Conservation (phyloP, 2,329 filamentous ascomycete species). For the Monilinia fructigena region DNA sequence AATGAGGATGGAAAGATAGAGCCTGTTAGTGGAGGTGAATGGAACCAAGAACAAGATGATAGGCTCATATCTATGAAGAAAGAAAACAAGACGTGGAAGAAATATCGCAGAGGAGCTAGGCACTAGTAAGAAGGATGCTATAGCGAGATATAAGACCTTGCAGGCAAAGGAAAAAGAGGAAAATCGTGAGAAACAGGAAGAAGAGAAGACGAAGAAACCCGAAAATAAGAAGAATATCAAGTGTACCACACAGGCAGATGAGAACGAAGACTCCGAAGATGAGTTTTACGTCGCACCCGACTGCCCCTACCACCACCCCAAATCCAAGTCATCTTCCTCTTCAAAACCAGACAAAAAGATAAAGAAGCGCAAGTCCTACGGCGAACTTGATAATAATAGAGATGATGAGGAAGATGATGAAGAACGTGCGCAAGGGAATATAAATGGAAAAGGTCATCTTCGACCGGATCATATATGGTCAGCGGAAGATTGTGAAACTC, state of each 20-base stretch:
- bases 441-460: constrained; percentile 23
- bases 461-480: constrained; percentile 34
- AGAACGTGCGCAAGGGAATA: background rate
- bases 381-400: constrained; percentile 1
- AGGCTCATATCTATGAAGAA: constrained; percentile 35
- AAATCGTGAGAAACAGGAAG: background rate
- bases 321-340: background rate
- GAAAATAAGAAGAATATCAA: background rate
- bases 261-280: constrained; percentile 13
- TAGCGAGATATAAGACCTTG: constrained; percentile 27
- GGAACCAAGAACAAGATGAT: constrained; percentile 35
- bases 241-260: background rate
- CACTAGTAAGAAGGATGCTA: constrained; percentile 26
- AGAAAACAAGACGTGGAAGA: constrained; percentile 33
- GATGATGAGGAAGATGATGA: background rate
- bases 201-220: background rate
- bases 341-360: background rate
- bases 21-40: constrained; percentile 20
- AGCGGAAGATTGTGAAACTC: constrained; percentile 34
- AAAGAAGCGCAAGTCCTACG: constrained; percentile 16
- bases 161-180: constrained; percentile 22
- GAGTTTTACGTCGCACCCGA: constrained; percentile 4
- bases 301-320: constrained; percentile 12
- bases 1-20: constrained; percentile 18
- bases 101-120: constrained; percentile 28